Evolutionary conservation across 352 stramenopile species (phyloP), one percentile per base, ranked within the genome.

Genomic region (Pseudoperonospora humuli): DNA sequence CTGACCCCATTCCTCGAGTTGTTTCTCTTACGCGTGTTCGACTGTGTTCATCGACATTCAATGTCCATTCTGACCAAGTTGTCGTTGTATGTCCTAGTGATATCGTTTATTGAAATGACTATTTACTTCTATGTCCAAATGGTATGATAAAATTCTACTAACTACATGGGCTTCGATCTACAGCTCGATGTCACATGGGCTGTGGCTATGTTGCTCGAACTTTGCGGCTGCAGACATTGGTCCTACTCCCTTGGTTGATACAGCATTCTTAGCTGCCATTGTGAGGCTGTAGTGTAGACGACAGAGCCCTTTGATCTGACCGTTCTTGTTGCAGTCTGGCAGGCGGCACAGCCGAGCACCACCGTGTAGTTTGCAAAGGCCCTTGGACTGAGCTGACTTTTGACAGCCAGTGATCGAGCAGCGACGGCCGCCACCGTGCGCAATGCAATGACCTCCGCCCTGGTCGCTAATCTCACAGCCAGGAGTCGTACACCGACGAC

Each of bases 391-490:
- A 13, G 80, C 81, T 19, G 78, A 89, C 54, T 91, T 89, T 31
- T 78, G 60, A 34, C 81, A 93, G n/a, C 73, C 76, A n/a, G 29
- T 26, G 38, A 77, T 39, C 7, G 56, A 78, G 49, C 78, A 91
- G 24, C 73, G 68, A 20, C 64, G 64, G 11, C 78, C 78, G 15
- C 78, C 78, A 21, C 78, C 78, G 38, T 84, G 77, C 0, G 75
- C 78, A 50, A 86, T 86, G 60, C 80, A 92, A 54, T 85, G 76
- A 26, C 80, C 83, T 43, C 83, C 80, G 42, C 82, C 79, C 47
- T 94, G 82, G 67, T 93, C 83, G 48, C 70, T 85, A 56, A 91
- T 91, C 25, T 80, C 67, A 52, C 83, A 94, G 4, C 75, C 78
- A 1, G 74, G 70, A 6, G 80, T 86, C 35, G 64, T 70, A 58